Base-by-base conservation (phyloP, 2,329 filamentous ascomycete genomes). In the Plectosphaerella cucumerina region DNA sequence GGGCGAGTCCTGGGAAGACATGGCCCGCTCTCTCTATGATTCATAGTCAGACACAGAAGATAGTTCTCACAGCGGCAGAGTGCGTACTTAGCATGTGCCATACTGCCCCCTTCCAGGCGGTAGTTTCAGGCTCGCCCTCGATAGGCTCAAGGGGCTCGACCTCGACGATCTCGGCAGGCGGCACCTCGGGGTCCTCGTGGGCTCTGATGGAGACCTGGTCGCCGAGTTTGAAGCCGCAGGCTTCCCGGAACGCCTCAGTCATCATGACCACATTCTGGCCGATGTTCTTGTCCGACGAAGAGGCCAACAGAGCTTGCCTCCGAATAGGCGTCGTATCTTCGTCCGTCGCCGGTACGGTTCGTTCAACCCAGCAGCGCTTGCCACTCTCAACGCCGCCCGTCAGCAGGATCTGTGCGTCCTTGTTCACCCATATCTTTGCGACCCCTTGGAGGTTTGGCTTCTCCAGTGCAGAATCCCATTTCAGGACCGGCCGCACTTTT, bases 221-320 rank as follows among this genome's bases (percentile, higher is more conserved):
- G 15, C 84, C 84, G 4, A 94, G 73, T 54, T 86, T 86, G 59
- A 96, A 80, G 1, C 82, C 82, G 58, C 87, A 87, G 6, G 82
- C 79, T 34, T 88, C 85, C 55, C 89, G 86, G 49, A 95, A 82
- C 6, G 82, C 76, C 55, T 89, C 85, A 20, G 89, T 85, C 72
- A 89, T 82, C 74, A 92, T 78, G 47, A 88, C 74, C 51, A 90
- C 76, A 55, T 85, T 80, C 57, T 82, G 82, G 61, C 84, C 80
- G 58, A 90, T 73, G 60, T 85, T 84, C 64, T 85, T 78, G 43
- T 77, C 75, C 2, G 76, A 72, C 15, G 77, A 66, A 1, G 73
- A 70, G 70, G 76, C 80, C 1, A 79, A 68, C 26, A 75, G 70
- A 5, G 76, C 78, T 58, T 80, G 73, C 15, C 73, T 68, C 22